These are phyloP conservation scores for Coniella lustricola DNA, from an alignment of 2,329 filamentous ascomycete genomes.

Conservation along the genomic window DNA sequence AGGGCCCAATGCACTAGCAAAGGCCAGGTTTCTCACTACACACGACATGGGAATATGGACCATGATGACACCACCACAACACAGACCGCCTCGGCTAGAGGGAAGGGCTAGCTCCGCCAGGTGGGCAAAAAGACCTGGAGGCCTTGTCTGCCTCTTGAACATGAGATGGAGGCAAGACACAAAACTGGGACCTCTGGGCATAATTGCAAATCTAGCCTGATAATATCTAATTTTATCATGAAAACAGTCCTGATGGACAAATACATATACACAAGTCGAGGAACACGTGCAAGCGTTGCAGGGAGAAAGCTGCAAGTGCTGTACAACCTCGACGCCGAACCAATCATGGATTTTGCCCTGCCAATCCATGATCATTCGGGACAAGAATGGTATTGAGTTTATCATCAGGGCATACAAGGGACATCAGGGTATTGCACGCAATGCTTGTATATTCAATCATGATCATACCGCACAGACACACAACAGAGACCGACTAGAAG, in stretches of 20 bases:
- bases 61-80: slow-evolving; percentile 16
- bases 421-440: too few species aligned
- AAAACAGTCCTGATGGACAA: slow-evolving; percentile 23
- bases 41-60: slow-evolving; percentile 11
- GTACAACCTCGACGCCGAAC: too few species aligned
- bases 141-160: slow-evolving; percentile 2
- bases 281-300: too few species aligned
- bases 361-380: too few species aligned
- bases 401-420: too few species aligned
- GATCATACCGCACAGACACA: too few species aligned
- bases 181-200: slow-evolving; percentile 7
- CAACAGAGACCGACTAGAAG: too few species aligned
- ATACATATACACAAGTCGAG: too few species aligned
- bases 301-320: too few species aligned
- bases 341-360: too few species aligned
- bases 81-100: slow-evolving; percentile 23
- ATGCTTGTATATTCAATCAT: too few species aligned
- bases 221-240: slow-evolving; percentile 35
- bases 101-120: slow-evolving; percentile 28
- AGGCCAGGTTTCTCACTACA: slow-evolving; percentile 5
- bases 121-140: slow-evolving; percentile 8
- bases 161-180: slow-evolving; percentile 1
- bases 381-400: too few species aligned
- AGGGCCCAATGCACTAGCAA: slow-evolving; percentile 17
- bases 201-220: slow-evolving; percentile 26